These are phyloP conservation scores for Botrytis paeoniae DNA, from an alignment of 2,329 filamentous ascomycete genomes.

Conservation along the genomic window DNA sequence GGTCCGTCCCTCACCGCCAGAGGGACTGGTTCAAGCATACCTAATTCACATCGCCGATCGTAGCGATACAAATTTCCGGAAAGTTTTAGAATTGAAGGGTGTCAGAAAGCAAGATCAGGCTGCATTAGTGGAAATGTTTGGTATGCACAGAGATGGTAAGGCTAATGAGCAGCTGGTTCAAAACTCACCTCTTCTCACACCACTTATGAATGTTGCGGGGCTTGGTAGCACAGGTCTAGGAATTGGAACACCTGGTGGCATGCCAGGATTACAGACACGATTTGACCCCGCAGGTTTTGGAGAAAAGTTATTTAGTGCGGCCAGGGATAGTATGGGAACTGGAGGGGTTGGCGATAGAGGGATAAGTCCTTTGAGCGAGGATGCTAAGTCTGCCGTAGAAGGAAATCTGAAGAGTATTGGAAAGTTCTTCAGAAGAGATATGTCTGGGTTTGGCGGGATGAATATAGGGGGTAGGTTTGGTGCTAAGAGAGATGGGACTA, in stretches of 20 bases:
- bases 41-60: slow-evolving; percentile 94
- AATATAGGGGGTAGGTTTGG: slow-evolving; percentile 62
- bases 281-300: slow-evolving; percentile 84
- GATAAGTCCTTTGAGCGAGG: slow-evolving; percentile 38
- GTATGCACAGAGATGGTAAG: slow-evolving; percentile 72
- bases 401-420: slow-evolving; percentile 94
- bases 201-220: slow-evolving; percentile 53
- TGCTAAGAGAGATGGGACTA: slow-evolving; percentile 27
- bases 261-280: slow-evolving; percentile 46
- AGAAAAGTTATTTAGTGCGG: slow-evolving; percentile 83
- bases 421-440: slow-evolving; percentile 90
- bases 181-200: slow-evolving; percentile 67
- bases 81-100: slow-evolving; percentile 93
- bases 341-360: slow-evolving; percentile 22
- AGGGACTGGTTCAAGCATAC: slow-evolving; percentile 94
- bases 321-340: slow-evolving; percentile 71
- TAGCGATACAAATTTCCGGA: slow-evolving; percentile 91
- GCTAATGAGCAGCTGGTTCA: slow-evolving; percentile 66
- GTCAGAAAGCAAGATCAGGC: slow-evolving; percentile 80
- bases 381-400: slow-evolving; percentile 71
- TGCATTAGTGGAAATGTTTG: slow-evolving; percentile 82
- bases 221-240: slow-evolving; percentile 45
- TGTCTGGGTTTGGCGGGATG: slow-evolving; percentile 62
- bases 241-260: slow-evolving; percentile 44
- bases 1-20: slow-evolving; percentile 84